Base-by-base conservation (phyloP, 2,329 filamentous ascomycete genomes). In the Colletotrichum theobromicola region DNA sequence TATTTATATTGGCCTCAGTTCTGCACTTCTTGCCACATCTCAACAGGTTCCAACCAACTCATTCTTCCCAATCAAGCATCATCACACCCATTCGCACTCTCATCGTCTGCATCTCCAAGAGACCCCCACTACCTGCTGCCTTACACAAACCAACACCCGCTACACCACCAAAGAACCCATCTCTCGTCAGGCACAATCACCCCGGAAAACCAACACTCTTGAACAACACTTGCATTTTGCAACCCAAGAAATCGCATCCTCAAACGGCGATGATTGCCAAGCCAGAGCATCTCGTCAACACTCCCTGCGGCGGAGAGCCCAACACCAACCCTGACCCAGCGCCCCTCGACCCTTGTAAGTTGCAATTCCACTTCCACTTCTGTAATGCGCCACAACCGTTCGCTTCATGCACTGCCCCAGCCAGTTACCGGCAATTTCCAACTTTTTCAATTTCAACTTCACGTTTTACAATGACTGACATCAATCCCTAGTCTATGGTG, bases 291-390 rank as follows among this genome's bases (percentile, higher is more conserved):
- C 50, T 63, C 55, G 21, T 63, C 37, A 70, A 53, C 57, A 63
- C 21, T 57, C 37, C 58, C 16, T 26, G 21, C 21, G 67, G 67
- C 42, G 67, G 58, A 32, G 67, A 63, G 42, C 18, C 35, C 53
- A 46, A 55, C 18, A 55, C 58, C n/a, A 63, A 61, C 28, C 66
- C 58, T 24, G 67, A 70, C 28, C 50, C 67, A 63, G 57, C 67
- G 18, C 67, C 67, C 30, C 67, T 70, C 16, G 67, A 70, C 35
- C 67, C 67, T 18, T 70, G 67, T 70, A 63, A 70, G 67, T 63
- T n/a, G 24, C 50, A 53, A 57, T 6, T 37, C 30, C 46, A 66
- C 21, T 66, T 60, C 57, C 57, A 60, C 57, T 60, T 60, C n/a
- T 16, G 12, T 9, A n/a, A 12, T 58, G 55, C 26, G 16, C 55